Evolutionary conservation across 1,139 yeast genomes (phyloP), one percentile per base, ranked within the genome.

Genomic region (Protomyces inundatus): DNA sequence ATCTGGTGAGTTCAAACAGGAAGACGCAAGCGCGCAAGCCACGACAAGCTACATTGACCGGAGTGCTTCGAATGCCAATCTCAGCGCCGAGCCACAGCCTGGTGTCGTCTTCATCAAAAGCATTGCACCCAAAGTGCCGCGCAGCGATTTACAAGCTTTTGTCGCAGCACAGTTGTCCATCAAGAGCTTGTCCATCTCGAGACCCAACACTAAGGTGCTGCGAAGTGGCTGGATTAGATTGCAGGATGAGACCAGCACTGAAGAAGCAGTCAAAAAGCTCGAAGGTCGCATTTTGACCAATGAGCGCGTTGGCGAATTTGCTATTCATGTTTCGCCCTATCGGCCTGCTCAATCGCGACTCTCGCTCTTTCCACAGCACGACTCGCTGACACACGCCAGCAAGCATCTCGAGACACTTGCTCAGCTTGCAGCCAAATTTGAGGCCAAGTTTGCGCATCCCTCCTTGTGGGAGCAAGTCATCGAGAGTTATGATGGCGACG

Each of bases 181-280:
- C 32, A 30, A 42, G 23, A 14, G 6, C 45, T 50, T 66, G 12
- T 65, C 68, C 32, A 66, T 66, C 30, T 66, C 68, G 16, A 65
- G 64, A 36, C 67, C 68, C 34, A 66, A 66, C 30, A 66, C 65
- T 5, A 58, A 56, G 35, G 57, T 54, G 54, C 62, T 56, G 40
- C 40, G 69, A 16, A 53, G 65, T 10, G 69, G 66, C n/a, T 67
- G 69, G 69, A 54, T 66, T 32, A 54, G 57, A 48, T 56, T 67
- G 16, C 39, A 64, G n/a, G 60, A 40, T 6, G 68, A 60, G 16
- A 52, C 58, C n/a, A 64, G 66, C 42, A 35, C 64, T 35, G 61
- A 61, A 3, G 60, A 55, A 10, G 66, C 61, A 3, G 50, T 66
- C 33, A 62, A 65, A 9, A 37, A 57, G 54, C 61, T 67, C 14